Conservation (phyloP, 1,284 basidiomycete genomes). For the Ustilago vetiveriae region DNA sequence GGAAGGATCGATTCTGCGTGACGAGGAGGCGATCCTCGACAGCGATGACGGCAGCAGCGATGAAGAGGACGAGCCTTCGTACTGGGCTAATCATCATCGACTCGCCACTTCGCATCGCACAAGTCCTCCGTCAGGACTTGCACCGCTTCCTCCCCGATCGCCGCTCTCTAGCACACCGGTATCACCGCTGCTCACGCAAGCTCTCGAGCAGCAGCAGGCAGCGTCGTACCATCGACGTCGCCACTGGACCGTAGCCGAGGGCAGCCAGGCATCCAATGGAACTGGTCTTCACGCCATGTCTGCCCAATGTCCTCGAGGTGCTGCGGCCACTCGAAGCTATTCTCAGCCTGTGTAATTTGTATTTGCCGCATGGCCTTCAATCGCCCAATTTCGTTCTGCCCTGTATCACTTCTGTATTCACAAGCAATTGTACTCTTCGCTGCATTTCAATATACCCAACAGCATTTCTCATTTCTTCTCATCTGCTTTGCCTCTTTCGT, state of each 20-base stretch:
- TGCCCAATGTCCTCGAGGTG: not conserved
- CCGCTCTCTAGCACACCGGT: slow-evolving; percentile 10
- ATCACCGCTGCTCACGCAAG: slow-evolving; percentile 13
- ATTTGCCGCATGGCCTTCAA: too few relatives aligned
- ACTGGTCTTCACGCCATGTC: slow-evolving; percentile 10
- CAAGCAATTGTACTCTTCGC: not conserved
- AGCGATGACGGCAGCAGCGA: slow-evolving; percentile 34
- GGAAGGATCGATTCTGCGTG: slow-evolving; percentile 39
- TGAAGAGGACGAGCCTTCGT: slow-evolving; percentile 15
- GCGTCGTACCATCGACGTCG: slow-evolving; percentile 19
- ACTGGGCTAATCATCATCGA: slow-evolving; percentile 10
- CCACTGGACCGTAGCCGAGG: slow-evolving; percentile 36
- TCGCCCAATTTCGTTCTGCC: too few relatives aligned
- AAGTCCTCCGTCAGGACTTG: slow-evolving; percentile 5
- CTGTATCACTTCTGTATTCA: slow-evolving; percentile 7
- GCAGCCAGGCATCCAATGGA: slow-evolving; percentile 27
- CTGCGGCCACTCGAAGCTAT: slow-evolving; percentile 3
- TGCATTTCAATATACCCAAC: too few relatives aligned
- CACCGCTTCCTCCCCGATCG: slow-evolving; percentile 6
- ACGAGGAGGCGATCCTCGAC: slow-evolving; percentile 28
- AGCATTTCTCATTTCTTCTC: too few relatives aligned
- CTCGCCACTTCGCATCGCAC: slow-evolving; percentile 18
- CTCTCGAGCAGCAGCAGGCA: slow-evolving; percentile 7
- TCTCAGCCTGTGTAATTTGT: slow-evolving; percentile 21
- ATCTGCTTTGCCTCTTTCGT: too few relatives aligned